Conservation (phyloP, 1,284 basidiomycete genomes). For the Stygiomarasmius scandens region DNA sequence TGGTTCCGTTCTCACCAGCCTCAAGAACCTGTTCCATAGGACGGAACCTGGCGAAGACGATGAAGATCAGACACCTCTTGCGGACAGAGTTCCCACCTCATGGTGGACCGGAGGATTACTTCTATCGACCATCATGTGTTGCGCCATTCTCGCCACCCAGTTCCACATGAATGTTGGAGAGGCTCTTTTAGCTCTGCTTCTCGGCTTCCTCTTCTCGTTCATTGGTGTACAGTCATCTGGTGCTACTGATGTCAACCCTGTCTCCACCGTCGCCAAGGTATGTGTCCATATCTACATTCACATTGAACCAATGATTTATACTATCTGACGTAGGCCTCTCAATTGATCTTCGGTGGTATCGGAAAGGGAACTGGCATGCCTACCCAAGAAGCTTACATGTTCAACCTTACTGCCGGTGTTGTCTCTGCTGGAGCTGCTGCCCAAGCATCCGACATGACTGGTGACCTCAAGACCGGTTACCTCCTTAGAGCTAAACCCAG, state of each 20-base stretch:
- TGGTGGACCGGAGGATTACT: conserved; percentile 60
- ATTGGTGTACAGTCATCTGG: conserved; percentile 67
- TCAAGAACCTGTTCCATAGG: conserved; percentile 31
- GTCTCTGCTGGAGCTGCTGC: conserved; percentile 62
- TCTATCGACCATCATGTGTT: conserved; percentile 52
- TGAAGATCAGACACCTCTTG: conserved; percentile 50
- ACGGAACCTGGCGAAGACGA: conserved; percentile 38
- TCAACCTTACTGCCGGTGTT: conserved; percentile 64
- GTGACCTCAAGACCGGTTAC: conserved; percentile 75
- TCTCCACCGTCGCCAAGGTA: conserved; percentile 58
- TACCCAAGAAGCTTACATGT: conserved; percentile 42
- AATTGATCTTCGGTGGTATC: conserved; percentile 65
- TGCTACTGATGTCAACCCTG: conserved; percentile 61
- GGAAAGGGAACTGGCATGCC: conserved; percentile 47
- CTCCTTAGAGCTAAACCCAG: conserved; percentile 67
- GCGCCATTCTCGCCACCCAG: conserved; percentile 56
- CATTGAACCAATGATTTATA: neutral
- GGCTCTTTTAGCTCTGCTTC: conserved; percentile 55
- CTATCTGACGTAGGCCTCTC: conserved; percentile 42
- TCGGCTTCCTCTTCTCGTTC: conserved; percentile 72
- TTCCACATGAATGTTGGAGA: conserved; percentile 64
- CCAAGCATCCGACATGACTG: conserved; percentile 71
- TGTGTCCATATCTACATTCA: conserved; percentile 13
- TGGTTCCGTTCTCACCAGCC: conserved; percentile 19
- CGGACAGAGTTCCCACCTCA: conserved; percentile 57